phyloP scores from a whole-genome alignment of 1,139 yeast genomes.

The Debaryomycetaceae sp. region DNA sequence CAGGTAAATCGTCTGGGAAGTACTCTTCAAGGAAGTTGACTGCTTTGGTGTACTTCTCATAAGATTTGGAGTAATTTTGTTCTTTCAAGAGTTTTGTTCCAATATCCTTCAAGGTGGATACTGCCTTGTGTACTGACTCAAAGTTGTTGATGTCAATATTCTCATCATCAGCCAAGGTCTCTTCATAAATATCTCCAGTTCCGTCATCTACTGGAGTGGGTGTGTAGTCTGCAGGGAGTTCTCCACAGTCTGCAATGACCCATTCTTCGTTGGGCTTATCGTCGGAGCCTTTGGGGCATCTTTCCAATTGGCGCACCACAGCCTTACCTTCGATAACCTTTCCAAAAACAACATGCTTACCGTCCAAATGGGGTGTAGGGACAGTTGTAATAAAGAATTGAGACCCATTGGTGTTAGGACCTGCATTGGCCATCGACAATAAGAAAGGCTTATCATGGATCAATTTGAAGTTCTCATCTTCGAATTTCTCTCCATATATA shows the following conservation, averaged over 20 bases:
- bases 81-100: slow-evolving; percentile 75
- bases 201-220: slow-evolving; percentile 57
- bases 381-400: slow-evolving; percentile 92
- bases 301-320: slow-evolving; percentile 74
- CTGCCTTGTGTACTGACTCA: slow-evolving; percentile 64
- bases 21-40: slow-evolving; percentile 65
- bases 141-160: slow-evolving; percentile 58
- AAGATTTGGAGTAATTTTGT: slow-evolving; percentile 55
- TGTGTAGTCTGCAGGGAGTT: slow-evolving; percentile 54
- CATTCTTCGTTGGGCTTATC: slow-evolving; percentile 69
- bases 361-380: slow-evolving; percentile 81
- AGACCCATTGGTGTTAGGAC: slow-evolving; percentile 93
- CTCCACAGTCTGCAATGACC: slow-evolving; percentile 77
- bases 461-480: slow-evolving; percentile 80
- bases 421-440: slow-evolving; percentile 95
- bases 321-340: slow-evolving; percentile 81
- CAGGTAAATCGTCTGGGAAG: slow-evolving; percentile 67
- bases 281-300: slow-evolving; percentile 55
- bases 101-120: slow-evolving; percentile 64
- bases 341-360: slow-evolving; percentile 96
- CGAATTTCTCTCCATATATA: slow-evolving; percentile 92
- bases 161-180: slow-evolving; percentile 69
- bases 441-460: slow-evolving; percentile 83
- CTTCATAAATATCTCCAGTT: slow-evolving; percentile 84
- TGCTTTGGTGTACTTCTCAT: slow-evolving; percentile 70